These are phyloP conservation scores for Cytospora piceae DNA, from an alignment of 2,329 filamentous ascomycete species.

Conservation along the genomic window DNA sequence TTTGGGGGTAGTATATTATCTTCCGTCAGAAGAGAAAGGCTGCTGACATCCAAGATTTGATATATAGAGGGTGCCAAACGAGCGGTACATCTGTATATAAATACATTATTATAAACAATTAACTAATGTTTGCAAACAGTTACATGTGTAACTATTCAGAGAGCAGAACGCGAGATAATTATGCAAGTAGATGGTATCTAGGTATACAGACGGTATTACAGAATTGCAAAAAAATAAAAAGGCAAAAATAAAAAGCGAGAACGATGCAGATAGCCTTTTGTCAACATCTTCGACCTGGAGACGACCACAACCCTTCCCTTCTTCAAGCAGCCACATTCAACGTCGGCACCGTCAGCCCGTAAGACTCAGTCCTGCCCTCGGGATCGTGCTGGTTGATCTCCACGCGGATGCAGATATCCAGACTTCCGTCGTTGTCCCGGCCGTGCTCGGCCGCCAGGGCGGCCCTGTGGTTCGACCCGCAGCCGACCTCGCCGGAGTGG, in stretches of 20 bases:
- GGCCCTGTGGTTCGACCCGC: constrained; percentile 78
- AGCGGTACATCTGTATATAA: no score
- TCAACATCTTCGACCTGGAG: background rate
- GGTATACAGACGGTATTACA: constrained; percentile 19
- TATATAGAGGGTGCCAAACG: no score
- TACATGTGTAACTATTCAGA: background rate
- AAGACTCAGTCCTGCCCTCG: constrained; percentile 77
- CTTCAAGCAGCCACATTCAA: constrained; percentile 44
- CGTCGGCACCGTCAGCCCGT: constrained; percentile 83
- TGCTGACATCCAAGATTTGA: no score
- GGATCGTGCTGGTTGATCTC: constrained; percentile 85
- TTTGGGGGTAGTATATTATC: no score
- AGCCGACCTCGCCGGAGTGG: constrained; percentile 74
- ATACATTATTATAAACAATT: background rate
- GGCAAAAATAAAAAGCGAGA: background rate
- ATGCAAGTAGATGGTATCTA: constrained; percentile 16
- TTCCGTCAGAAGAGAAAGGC: no score
- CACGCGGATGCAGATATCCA: constrained; percentile 85
- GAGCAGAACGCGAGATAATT: background rate
- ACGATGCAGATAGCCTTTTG: background rate
- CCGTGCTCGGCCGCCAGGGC: constrained; percentile 61
- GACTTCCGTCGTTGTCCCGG: constrained; percentile 58
- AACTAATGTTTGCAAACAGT: background rate
- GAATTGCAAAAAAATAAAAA: background rate
- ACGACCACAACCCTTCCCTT: background rate